These are phyloP conservation scores for Lachnellula cervina DNA, from an alignment of 2,329 filamentous ascomycete species.

Conservation along the genomic window DNA sequence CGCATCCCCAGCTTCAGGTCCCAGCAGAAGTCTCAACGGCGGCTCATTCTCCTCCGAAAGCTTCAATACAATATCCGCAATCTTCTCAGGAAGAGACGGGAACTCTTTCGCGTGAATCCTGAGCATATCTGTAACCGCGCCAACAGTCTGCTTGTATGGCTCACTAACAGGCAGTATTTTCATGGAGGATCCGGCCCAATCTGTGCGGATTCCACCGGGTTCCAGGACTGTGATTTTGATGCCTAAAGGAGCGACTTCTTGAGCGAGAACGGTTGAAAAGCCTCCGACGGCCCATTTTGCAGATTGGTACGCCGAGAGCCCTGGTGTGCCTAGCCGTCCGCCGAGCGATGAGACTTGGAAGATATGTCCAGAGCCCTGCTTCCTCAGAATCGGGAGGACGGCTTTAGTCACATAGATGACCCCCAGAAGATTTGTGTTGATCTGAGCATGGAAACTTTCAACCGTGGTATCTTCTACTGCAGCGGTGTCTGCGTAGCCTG, in stretches of 20 bases:
- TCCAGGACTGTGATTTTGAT: constrained; percentile 36
- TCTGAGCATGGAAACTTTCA: constrained; percentile 43
- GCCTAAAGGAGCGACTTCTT: constrained; percentile 31
- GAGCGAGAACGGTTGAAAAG: constrained; percentile 32
- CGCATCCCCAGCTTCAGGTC: constrained; percentile 21
- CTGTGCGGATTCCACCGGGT: constrained; percentile 37
- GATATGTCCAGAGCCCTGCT: constrained; percentile 32
- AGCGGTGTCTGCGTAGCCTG: constrained; percentile 49
- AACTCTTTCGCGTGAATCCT: constrained; percentile 35
- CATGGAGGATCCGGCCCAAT: constrained; percentile 32
- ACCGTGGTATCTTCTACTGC: constrained; percentile 48
- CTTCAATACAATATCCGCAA: constrained; percentile 29
- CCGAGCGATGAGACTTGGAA: constrained; percentile 38
- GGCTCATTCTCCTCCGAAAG: constrained; percentile 28
- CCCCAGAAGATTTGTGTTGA: constrained; percentile 56
- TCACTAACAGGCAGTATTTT: constrained; percentile 27
- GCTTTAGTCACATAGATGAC: constrained; percentile 47
- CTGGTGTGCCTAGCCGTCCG: constrained; percentile 31
- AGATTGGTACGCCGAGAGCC: constrained; percentile 34
- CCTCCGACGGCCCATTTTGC: constrained; percentile 38
- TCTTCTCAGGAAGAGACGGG: constrained; percentile 29
- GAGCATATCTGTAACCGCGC: constrained; percentile 31
- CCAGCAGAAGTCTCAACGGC: constrained; percentile 32
- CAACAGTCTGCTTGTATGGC: constrained; percentile 35
- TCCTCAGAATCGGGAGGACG: constrained; percentile 32